phyloP scores from a whole-genome alignment of 345 rosid species.

The Salix udensis region DNA sequence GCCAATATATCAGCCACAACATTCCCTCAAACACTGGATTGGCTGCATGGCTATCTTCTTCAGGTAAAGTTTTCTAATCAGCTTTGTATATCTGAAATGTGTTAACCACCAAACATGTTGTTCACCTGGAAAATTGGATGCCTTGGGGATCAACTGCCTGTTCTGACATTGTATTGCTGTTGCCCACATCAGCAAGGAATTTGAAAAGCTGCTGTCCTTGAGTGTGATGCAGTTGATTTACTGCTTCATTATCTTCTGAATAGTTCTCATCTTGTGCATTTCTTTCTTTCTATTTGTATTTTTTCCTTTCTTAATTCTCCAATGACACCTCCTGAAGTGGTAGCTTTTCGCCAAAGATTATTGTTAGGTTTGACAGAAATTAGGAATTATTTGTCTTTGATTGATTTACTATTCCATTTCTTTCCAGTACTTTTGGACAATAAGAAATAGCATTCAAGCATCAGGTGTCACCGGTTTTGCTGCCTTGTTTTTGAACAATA shows the following conservation, averaged over 20 bases:
- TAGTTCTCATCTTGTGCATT: background rate
- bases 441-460: background rate
- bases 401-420: background rate
- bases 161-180: background rate
- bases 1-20: slow-evolving; percentile 83
- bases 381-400: background rate
- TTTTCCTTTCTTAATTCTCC: background rate
- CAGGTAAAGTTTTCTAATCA: slow-evolving; percentile 50
- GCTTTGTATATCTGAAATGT: background rate
- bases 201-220: background rate
- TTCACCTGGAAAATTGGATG: background rate
- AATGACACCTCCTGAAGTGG: background rate
- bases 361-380: background rate
- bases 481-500: background rate
- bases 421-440: background rate
- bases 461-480: background rate
- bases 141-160: background rate
- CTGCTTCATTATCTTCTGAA: background rate
- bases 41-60: slow-evolving; percentile 40
- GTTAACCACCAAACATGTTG: background rate
- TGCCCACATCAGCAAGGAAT: background rate
- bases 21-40: slow-evolving; percentile 63
- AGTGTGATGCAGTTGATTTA: background rate
- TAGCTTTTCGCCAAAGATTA: background rate
- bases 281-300: background rate